phyloP scores from a whole-genome alignment of 176 grass and related monocot species.

The Cenchrus purpureus region DNA sequence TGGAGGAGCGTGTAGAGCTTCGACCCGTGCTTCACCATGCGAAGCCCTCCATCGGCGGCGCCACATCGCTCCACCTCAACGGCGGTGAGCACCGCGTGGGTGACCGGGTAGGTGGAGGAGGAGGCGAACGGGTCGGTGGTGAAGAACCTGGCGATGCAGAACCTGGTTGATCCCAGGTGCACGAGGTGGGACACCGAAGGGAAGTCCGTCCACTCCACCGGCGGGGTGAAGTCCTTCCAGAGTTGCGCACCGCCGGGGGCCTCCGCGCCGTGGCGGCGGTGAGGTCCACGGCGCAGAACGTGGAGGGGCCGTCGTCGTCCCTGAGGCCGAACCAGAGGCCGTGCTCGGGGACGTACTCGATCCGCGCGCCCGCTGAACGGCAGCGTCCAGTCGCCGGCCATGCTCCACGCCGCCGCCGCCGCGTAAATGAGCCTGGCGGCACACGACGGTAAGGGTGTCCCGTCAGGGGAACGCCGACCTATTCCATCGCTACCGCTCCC shows the following conservation, averaged over 20 bases:
- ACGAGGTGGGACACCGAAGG: no score
- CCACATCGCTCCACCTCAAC: not conserved
- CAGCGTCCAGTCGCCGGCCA: not conserved
- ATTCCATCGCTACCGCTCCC: no score
- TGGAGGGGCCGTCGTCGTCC: not conserved
- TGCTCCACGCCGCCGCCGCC: not conserved
- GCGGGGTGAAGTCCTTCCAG: not conserved
- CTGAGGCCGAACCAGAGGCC: not conserved
- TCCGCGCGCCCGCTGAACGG: not conserved
- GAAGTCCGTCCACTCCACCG: no score
- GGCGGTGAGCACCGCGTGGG: not conserved
- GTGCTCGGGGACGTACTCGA: not conserved
- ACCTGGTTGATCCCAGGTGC: no score
- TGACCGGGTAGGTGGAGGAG: not conserved
- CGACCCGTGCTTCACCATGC: constrained; percentile 20
- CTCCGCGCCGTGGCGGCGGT: not conserved
- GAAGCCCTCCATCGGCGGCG: not conserved
- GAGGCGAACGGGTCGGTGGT: not conserved
- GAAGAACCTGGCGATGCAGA: not conserved
- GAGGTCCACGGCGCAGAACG: not conserved
- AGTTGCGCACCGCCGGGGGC: not conserved
- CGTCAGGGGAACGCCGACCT: no score
- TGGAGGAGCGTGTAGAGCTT: not conserved
- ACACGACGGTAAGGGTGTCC: no score
- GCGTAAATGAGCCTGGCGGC: no score